Base-by-base conservation (phyloP, 768 basidiomycete species). In the Mycena capillaripes region DNA sequence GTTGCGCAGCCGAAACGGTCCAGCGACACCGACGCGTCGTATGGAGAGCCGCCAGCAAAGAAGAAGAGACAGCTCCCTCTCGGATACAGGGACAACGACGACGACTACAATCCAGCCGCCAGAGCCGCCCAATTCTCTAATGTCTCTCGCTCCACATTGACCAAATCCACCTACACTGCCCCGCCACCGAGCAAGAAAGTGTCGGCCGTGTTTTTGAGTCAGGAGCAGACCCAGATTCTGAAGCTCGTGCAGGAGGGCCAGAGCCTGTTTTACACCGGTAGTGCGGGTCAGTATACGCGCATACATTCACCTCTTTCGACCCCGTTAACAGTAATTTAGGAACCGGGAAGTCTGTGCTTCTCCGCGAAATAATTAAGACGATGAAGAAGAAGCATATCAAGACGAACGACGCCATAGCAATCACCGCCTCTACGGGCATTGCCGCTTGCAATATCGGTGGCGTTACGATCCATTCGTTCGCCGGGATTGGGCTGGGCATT, bases 381-480 rank as follows among this genome's bases (percentile, higher is more conserved):
- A 84, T 99, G 61, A 88, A 86, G 55, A 90, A 86, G 77, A 90
- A 86, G 74, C 82, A 88, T 78, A 67, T 71, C 14, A 92, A 84
- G 64, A 79, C 84, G 1, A 81, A 84, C 0, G 95, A 97, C 79
- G 92, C 93, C 0, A 90, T 99, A 25, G 97, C 96, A 14, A 90
- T 99, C 69, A 98, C 97, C 4, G 98, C 98, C 11, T 96, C 96
- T 4, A 98, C 97, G 27, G 97, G 94, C 52, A 98, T 99, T 76
- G 97, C 97, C 9, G 97, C 97, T 7, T 98, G 97, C 81, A 98
- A 99, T 76, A 97, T 99, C 59, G 97, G 97, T 12, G 97, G 98
- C 46, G 90, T 95, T 27, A 99, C 97, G 0, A 89, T 99, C 40
- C 97, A 99, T 80, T 97, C 95, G 0, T 99, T 98, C 79, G 91